These are phyloP conservation scores for Gracilaria domingensis DNA, from an alignment of 23 red algal species.

Conservation along the genomic window DNA sequence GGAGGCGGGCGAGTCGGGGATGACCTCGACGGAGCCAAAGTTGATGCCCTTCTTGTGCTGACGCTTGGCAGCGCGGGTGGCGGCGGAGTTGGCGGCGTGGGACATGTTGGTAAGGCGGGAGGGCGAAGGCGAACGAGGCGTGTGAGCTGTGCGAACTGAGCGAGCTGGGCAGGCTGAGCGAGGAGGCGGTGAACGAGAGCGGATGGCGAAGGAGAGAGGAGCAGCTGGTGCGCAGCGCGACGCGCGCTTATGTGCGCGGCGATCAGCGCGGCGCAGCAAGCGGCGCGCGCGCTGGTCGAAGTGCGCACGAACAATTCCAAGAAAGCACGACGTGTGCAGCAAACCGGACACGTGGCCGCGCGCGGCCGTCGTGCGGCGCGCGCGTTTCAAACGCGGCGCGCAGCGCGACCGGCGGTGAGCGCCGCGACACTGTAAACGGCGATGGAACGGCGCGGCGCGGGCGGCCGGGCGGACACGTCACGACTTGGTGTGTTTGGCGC, in stretches of 20 bases:
- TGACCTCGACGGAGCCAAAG: slow-evolving; percentile 15
- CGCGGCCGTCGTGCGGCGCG: too few relatives aligned
- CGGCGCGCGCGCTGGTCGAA: too few relatives aligned
- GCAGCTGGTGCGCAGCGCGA: too few relatives aligned
- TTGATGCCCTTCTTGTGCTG: not conserved
- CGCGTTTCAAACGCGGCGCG: not conserved
- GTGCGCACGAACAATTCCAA: too few relatives aligned
- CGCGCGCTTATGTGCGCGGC: not conserved
- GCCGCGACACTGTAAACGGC: not conserved
- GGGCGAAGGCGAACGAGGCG: not conserved
- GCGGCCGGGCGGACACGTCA: not conserved
- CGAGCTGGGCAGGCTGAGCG: not conserved
- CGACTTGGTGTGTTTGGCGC: not conserved
- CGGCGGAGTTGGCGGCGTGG: not conserved
- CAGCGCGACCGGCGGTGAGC: too few relatives aligned
- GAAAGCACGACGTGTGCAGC: too few relatives aligned
- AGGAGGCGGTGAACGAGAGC: too few relatives aligned
- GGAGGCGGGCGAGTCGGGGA: not conserved
- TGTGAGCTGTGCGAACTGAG: not conserved
- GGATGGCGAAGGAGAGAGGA: too few relatives aligned
- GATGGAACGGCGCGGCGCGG: not conserved
- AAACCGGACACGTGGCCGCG: not conserved
- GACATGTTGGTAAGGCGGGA: not conserved
- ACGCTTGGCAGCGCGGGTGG: not conserved
- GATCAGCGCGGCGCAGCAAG: not conserved